Conservation (phyloP, 2,329 filamentous ascomycete species). For the Cercospora brassicicola region DNA sequence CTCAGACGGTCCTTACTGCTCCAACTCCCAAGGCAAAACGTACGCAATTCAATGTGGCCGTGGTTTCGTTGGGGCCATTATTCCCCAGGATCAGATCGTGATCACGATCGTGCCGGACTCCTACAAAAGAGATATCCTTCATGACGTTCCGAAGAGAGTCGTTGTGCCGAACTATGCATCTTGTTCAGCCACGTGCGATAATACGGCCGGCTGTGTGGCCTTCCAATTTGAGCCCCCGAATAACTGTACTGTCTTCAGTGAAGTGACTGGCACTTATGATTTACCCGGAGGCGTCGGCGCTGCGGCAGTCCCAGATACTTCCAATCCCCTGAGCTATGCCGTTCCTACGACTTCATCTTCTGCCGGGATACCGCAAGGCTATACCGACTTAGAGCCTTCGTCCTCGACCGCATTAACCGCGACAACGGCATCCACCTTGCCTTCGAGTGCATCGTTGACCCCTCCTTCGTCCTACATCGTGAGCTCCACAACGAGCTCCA, state of each 20-base stretch:
- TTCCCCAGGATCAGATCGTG: constrained; percentile 8
- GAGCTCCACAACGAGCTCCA: constrained; percentile 14
- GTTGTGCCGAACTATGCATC: constrained; percentile 18
- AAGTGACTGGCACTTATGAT: constrained; percentile 29
- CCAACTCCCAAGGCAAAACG: constrained; percentile 5
- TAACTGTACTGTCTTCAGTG: constrained; percentile 36
- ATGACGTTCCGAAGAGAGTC: constrained; percentile 14
- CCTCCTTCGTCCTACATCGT: constrained; percentile 27
- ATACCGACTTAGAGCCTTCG: background rate
- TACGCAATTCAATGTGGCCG: constrained; percentile 14
- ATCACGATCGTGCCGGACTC: constrained; percentile 1
- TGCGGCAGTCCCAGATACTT: constrained; percentile 15
- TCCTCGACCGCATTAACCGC: constrained; percentile 15
- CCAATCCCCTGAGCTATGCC: constrained; percentile 22
- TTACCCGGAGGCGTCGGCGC: constrained; percentile 30
- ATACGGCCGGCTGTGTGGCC: constrained; percentile 32
- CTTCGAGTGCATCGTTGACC: constrained; percentile 24
- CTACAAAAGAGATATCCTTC: constrained; percentile 1
- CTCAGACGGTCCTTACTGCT: constrained; percentile 2
- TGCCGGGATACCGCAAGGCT: constrained; percentile 18
- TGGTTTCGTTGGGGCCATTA: constrained; percentile 13
- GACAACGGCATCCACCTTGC: constrained; percentile 22
- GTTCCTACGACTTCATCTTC: constrained; percentile 9
- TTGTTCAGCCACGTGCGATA: constrained; percentile 30
- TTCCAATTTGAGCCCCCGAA: constrained; percentile 32